phyloP scores from a whole-genome alignment of 805 yeast species.

The Kluyveromyces siamensis region DNA sequence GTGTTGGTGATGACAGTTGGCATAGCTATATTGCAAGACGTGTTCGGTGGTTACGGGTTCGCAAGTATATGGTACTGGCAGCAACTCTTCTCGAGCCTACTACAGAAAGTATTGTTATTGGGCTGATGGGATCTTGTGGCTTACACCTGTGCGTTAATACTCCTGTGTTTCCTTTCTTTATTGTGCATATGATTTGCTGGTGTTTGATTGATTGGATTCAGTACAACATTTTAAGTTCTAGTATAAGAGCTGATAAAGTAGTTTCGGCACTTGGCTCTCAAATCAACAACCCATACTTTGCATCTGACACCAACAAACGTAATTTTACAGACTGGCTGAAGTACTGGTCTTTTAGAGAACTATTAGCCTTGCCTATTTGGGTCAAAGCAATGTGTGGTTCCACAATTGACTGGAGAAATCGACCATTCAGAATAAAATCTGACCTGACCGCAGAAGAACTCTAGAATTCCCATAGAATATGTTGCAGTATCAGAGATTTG shows the following conservation, averaged over 20 bases:
- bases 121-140: conserved; percentile 56
- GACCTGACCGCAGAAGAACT: conserved; percentile 70
- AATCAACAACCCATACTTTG: not conserved
- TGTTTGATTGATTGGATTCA: conserved; percentile 53
- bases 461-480: not conserved
- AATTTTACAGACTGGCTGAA: conserved; percentile 21
- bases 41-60: conserved; percentile 75
- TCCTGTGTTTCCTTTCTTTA: conserved; percentile 37
- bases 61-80: conserved; percentile 78
- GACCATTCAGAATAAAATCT: conserved; percentile 60
- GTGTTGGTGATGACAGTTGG: conserved; percentile 30
- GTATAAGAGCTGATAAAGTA: conserved; percentile 1
- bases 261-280: not conserved
- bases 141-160: conserved; percentile 24
- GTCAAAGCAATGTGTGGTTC: conserved; percentile 68
- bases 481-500: too few relatives aligned
- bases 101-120: conserved; percentile 67
- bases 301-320: conserved; percentile 12
- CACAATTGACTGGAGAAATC: conserved; percentile 69
- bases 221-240: conserved; percentile 35
- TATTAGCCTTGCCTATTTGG: conserved; percentile 80
- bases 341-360: conserved; percentile 63
- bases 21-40: conserved; percentile 58
- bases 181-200: conserved; percentile 57
- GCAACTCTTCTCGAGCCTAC: conserved; percentile 84